Evolutionary conservation across 805 yeast species (phyloP).

Genomic region (Nakazawaea wickerhamii): DNA sequence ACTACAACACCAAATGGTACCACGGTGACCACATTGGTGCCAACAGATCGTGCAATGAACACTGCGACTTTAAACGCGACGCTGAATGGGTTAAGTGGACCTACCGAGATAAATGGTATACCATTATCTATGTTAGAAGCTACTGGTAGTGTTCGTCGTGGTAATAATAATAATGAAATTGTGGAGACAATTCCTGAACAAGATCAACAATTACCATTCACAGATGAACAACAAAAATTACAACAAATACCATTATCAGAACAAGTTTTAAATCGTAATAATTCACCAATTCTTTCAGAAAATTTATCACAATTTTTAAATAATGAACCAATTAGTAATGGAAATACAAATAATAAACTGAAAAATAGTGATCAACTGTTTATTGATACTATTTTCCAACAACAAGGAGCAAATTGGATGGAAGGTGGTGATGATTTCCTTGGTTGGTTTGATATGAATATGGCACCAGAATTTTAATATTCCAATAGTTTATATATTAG

Average conservation of each 20-base stretch:
- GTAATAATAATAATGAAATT: background rate
- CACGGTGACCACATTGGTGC: constrained; percentile 81
- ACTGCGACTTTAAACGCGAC: constrained; percentile 53
- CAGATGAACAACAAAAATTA: constrained; percentile 5
- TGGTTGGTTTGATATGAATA: constrained; percentile 89
- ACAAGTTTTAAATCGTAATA: background rate
- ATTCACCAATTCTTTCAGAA: background rate
- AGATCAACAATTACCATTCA: background rate
- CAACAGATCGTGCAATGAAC: constrained; percentile 71
- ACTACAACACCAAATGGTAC: constrained; percentile 92
- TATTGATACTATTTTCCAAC: constrained; percentile 60
- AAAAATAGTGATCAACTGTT: constrained; percentile 22
- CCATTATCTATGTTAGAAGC: constrained; percentile 60
- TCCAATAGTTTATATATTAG: background rate
- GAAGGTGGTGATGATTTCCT: constrained; percentile 82
- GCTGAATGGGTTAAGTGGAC: constrained; percentile 52
- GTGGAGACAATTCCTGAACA: no score
- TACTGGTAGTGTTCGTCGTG: constrained; percentile 51
- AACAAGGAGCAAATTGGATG: constrained; percentile 82
- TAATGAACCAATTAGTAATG: background rate
- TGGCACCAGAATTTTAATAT: constrained; percentile 55
- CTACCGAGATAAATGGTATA: constrained; percentile 33
- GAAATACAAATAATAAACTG: background rate
- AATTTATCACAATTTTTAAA: constrained; percentile 4
- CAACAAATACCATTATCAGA: background rate